phyloP scores from a whole-genome alignment of 148 eudicot species.

The Nepenthes gracilis region DNA sequence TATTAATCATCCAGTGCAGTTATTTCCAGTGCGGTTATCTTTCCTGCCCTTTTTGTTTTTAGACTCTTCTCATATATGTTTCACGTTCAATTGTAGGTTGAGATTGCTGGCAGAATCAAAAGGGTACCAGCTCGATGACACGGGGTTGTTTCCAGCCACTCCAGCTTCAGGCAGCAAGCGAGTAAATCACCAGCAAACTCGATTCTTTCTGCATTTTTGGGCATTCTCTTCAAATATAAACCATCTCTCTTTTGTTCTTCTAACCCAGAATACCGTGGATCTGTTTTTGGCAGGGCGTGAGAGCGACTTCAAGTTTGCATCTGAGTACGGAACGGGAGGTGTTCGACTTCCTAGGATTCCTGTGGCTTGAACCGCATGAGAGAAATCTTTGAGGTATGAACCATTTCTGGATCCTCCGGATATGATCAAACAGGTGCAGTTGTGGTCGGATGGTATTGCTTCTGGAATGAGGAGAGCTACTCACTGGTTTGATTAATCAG shows the following conservation, averaged over 20 bases:
- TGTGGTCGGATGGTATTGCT: no score
- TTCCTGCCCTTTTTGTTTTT: no score
- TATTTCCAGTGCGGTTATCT: no score
- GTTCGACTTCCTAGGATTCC: slow-evolving; percentile 82
- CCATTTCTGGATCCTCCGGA: no score
- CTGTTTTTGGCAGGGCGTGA: slow-evolving; percentile 36
- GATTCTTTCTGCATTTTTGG: background rate
- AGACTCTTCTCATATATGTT: no score
- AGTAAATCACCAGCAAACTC: slow-evolving; percentile 21
- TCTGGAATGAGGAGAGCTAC: no score
- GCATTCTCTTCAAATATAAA: background rate
- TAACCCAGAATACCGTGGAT: no score
- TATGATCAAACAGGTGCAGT: no score
- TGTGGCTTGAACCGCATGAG: slow-evolving; percentile 84
- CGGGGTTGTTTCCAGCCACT: slow-evolving; percentile 76
- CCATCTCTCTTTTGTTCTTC: background rate
- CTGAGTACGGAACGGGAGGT: slow-evolving; percentile 74
- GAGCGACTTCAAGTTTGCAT: slow-evolving; percentile 51
- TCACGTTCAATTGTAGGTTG: slow-evolving; percentile 35
- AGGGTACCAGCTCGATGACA: slow-evolving; percentile 86
- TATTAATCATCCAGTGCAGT: no score
- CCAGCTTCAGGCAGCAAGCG: slow-evolving; percentile 56
- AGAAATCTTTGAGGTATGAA: slow-evolving; percentile 44
- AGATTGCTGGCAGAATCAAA: slow-evolving; percentile 82
- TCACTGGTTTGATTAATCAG: no score